Evolutionary conservation across 768 basidiomycete species (phyloP), one percentile per base, ranked within the genome.

Genomic region (Sarcomyxa edulis): DNA sequence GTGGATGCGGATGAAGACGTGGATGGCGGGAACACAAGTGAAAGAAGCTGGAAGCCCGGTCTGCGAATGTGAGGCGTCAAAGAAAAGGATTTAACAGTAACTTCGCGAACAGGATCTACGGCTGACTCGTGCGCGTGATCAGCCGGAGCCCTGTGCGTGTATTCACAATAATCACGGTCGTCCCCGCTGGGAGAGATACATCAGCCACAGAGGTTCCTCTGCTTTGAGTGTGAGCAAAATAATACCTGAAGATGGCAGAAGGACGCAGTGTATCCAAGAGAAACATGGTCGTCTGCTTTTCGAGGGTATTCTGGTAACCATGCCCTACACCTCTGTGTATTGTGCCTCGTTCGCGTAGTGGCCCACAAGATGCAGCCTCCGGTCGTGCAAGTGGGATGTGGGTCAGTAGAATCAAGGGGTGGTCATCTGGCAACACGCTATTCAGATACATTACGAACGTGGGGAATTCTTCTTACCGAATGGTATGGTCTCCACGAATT

Each of bases 91-190:
- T 92, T 94, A 42, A 95, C 68, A 1, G 91, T 93, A 15, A 92
- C 74, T 60, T 95, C 92, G 32, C 81, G 80, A 30, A 82, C 65
- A 3, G 51, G 42, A 32, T 54, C 46, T 44, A 45, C n/a, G n/a
- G n/a, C n/a, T n/a, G n/a, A n/a, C n/a, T n/a, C n/a, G n/a, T n/a
- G n/a, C n/a, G n/a, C n/a, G n/a, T n/a, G n/a, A n/a, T n/a, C n/a
- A n/a, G n/a, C n/a, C n/a, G n/a, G n/a, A n/a, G n/a, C n/a, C n/a
- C n/a, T n/a, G n/a, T 82, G 78, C 9, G 36, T 65, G 52, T 81
- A 78, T 64, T 88, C 88, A 60, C 95, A 98, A 47, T 94, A 91
- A 51, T 97, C 95, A 55, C 95, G 93, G 53, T 97, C 93, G 57
- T 97, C 92, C 5, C 90, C 95, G 48, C 88, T 91, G 42, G 16